phyloP scores from a whole-genome alignment of 768 basidiomycete genomes.

The Coprinopsis strossmayeri region DNA sequence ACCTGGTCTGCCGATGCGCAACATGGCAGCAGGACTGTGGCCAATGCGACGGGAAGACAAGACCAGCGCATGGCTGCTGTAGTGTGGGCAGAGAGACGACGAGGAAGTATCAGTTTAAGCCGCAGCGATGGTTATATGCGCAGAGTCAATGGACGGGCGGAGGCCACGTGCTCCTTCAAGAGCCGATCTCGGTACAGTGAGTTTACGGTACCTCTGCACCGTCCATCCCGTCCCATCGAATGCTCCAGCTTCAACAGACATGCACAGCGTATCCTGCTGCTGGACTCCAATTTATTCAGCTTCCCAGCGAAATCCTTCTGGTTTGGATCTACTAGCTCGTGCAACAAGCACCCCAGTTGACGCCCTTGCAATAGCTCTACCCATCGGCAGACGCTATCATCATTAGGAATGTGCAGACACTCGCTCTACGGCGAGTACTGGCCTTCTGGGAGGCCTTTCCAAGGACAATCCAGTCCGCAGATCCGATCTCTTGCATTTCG shows the following conservation, averaged over 20 bases:
- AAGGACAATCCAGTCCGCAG: conserved; percentile 34
- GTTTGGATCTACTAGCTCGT: conserved; percentile 32
- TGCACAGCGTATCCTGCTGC: conserved; percentile 45
- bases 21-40: conserved; percentile 23
- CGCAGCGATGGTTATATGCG: conserved; percentile 8
- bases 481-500: conserved; percentile 52
- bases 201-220: neutral
- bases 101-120: no score
- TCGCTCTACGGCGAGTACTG: conserved; percentile 61
- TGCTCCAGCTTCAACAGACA: conserved; percentile 35
- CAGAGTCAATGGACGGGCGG: neutral
- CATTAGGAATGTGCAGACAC: conserved; percentile 62
- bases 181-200: no score
- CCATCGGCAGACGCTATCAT: conserved; percentile 65
- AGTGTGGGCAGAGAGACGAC: conserved; percentile 5
- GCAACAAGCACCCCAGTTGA: conserved; percentile 1
- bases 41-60: conserved; percentile 16
- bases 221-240: conserved; percentile 13
- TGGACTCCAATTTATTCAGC: conserved; percentile 49
- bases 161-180: neutral
- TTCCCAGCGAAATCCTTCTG: conserved; percentile 50
- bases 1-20: conserved; percentile 26
- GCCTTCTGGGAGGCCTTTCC: conserved; percentile 82
- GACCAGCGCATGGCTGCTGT: conserved; percentile 6
- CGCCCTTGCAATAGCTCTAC: conserved; percentile 46